Conservation (phyloP, 169 alveolate species). For the Babesia ovata region DNA sequence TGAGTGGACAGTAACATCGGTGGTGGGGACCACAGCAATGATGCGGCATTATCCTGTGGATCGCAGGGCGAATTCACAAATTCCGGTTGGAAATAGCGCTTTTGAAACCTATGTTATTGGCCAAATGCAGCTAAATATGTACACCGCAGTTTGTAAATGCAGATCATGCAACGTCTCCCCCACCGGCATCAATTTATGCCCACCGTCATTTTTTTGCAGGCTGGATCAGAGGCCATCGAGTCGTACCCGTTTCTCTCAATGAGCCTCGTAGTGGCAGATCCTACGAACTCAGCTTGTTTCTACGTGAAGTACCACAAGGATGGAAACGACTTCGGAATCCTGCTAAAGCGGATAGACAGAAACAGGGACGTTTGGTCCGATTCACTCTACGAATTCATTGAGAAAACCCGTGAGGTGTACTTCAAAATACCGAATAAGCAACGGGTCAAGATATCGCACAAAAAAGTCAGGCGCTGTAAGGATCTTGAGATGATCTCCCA, state of each 20-base stretch:
- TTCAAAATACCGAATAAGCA: constrained; percentile 20
- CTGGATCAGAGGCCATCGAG: constrained; percentile 70
- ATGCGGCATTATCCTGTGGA: neutral
- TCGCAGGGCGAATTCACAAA: neutral
- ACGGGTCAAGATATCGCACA: constrained; percentile 27
- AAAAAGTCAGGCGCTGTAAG: constrained; percentile 21
- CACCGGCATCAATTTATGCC: neutral
- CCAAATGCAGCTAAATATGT: too few relatives aligned
- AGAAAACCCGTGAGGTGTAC: constrained; percentile 64
- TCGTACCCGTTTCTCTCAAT: constrained; percentile 75
- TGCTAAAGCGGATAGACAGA: constrained; percentile 76
- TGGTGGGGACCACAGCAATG: neutral
- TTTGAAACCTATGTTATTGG: too few relatives aligned
- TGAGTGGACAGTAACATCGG: neutral
- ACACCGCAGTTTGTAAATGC: too few relatives aligned
- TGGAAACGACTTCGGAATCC: constrained; percentile 72
- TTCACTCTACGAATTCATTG: constrained; percentile 79
- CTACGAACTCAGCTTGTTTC: constrained; percentile 63
- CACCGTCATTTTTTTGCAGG: constrained; percentile 22
- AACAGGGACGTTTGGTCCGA: constrained; percentile 83
- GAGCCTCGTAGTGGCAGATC: constrained; percentile 79
- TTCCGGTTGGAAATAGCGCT: too few relatives aligned
- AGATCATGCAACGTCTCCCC: too few relatives aligned
- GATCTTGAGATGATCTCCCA: constrained; percentile 6
- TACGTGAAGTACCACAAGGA: constrained; percentile 79